Evolutionary conservation across 2,329 filamentous ascomycete species (phyloP).

Genomic region (Periglandula ipomoeae): DNA sequence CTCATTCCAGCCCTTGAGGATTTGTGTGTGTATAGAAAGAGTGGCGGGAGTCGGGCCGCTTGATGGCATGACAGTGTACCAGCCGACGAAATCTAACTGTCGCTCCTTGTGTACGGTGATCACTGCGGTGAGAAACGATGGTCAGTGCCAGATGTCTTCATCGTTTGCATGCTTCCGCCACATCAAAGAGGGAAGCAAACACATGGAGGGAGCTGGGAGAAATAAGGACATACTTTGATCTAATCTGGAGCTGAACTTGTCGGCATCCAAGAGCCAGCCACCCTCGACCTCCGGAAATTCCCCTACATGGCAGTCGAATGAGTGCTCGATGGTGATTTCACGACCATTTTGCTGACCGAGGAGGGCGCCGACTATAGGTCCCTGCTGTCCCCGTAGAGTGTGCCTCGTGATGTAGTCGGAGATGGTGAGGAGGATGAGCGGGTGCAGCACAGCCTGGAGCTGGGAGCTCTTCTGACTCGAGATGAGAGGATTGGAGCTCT

Average conservation of each 20-base stretch:
- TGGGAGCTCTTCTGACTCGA: slow-evolving; percentile 61
- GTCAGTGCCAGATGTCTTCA: background rate
- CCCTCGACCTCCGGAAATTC: slow-evolving; percentile 37
- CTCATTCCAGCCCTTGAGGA: slow-evolving; percentile 70
- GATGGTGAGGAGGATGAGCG: slow-evolving; percentile 89
- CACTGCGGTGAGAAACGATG: slow-evolving; percentile 44
- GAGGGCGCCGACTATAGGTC: slow-evolving; percentile 78
- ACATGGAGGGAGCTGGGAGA: too few relatives aligned
- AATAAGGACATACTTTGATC: slow-evolving; percentile 61
- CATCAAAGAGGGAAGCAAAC: background rate
- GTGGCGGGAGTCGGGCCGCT: slow-evolving; percentile 61
- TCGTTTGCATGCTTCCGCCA: background rate
- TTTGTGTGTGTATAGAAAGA: slow-evolving; percentile 68
- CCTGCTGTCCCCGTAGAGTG: slow-evolving; percentile 63
- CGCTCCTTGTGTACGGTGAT: slow-evolving; percentile 80
- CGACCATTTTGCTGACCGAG: slow-evolving; percentile 86
- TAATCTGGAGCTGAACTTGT: slow-evolving; percentile 69
- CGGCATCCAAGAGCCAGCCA: slow-evolving; percentile 52
- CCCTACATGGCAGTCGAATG: slow-evolving; percentile 68
- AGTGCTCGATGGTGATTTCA: slow-evolving; percentile 85
- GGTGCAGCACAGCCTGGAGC: slow-evolving; percentile 78
- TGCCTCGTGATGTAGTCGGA: slow-evolving; percentile 95
- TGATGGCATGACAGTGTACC: slow-evolving; percentile 72
- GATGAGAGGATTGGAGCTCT: slow-evolving; percentile 45
- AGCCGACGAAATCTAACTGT: slow-evolving; percentile 78